Percentiles rank a stretch among this genome's conserved stretches.
Conservation (phyloP, 176 grass and related monocot genomes). For the Oryza brachyantha region DNA sequence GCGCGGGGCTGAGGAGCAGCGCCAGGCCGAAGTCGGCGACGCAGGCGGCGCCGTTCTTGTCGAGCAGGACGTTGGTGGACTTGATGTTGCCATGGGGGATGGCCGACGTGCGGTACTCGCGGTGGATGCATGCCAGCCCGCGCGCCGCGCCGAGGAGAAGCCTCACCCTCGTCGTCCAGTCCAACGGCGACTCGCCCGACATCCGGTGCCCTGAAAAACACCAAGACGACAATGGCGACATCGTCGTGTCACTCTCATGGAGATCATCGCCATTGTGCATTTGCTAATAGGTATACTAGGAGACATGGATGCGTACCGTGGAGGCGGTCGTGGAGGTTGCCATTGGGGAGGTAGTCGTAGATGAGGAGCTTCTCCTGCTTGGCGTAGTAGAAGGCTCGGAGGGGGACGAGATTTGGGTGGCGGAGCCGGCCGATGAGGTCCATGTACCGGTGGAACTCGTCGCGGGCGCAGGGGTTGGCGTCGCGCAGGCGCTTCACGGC, state of each 20-base stretch:
- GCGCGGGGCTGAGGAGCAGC: slow-evolving; percentile 53
- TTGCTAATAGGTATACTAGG: no score
- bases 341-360: slow-evolving; percentile 78
- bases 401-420: slow-evolving; percentile 70
- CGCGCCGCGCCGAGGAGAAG: slow-evolving; percentile 54
- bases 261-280: no score
- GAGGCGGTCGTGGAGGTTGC: slow-evolving; percentile 67
- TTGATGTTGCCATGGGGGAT: slow-evolving; percentile 77
- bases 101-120: slow-evolving; percentile 44
- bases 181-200: slow-evolving; percentile 47
- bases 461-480: slow-evolving; percentile 62
- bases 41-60: slow-evolving; percentile 47
- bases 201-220: slow-evolving; percentile 42
- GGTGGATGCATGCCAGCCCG: slow-evolving; percentile 62
- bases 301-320: slow-evolving; percentile 35
- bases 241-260: neutral
- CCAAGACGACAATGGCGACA: neutral
- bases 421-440: slow-evolving; percentile 80
- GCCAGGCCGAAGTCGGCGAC: slow-evolving; percentile 69
- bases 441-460: slow-evolving; percentile 86
- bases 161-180: slow-evolving; percentile 63
- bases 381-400: slow-evolving; percentile 84
- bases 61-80: slow-evolving; percentile 71
- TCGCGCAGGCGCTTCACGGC: slow-evolving; percentile 77
- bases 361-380: slow-evolving; percentile 94